These are phyloP conservation scores for Fonsecaea erecta DNA, from an alignment of 2,329 filamentous ascomycete genomes.

Conservation along the genomic window DNA sequence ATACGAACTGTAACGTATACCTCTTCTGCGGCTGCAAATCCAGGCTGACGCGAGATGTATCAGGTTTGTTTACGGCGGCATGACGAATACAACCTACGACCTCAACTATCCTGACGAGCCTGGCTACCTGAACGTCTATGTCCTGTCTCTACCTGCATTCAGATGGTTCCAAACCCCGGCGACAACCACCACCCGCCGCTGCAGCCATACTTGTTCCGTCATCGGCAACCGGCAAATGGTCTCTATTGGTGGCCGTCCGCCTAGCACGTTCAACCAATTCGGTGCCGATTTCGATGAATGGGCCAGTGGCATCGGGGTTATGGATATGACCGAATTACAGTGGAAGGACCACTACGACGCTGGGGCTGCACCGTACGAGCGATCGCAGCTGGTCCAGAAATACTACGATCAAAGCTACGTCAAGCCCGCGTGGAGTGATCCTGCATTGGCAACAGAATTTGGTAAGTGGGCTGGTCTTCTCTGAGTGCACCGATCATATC, in stretches of 20 bases:
- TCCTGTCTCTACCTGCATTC: conserved; percentile 8
- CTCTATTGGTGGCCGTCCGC: background rate
- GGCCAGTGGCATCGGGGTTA: background rate
- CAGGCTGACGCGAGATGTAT: background rate
- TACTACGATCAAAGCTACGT: background rate
- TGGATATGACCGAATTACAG: background rate
- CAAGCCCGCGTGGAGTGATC: conserved; percentile 4
- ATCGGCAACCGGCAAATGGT: conserved; percentile 8
- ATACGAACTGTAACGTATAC: conserved; percentile 1
- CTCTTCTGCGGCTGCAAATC: background rate
- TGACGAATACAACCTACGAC: background rate
- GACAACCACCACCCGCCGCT: background rate
- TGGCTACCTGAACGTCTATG: background rate
- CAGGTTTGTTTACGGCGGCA: conserved; percentile 1
- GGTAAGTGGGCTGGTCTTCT: background rate
- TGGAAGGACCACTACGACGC: background rate
- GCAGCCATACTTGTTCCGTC: background rate
- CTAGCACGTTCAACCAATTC: background rate
- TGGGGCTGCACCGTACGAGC: background rate
- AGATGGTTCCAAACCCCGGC: background rate
- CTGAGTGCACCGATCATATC: background rate
- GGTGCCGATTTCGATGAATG: background rate
- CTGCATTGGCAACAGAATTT: background rate
- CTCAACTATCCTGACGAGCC: background rate
- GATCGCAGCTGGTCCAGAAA: background rate